Base-by-base conservation (phyloP, 2,329 filamentous ascomycete species). In the Colletotrichum salicis region DNA sequence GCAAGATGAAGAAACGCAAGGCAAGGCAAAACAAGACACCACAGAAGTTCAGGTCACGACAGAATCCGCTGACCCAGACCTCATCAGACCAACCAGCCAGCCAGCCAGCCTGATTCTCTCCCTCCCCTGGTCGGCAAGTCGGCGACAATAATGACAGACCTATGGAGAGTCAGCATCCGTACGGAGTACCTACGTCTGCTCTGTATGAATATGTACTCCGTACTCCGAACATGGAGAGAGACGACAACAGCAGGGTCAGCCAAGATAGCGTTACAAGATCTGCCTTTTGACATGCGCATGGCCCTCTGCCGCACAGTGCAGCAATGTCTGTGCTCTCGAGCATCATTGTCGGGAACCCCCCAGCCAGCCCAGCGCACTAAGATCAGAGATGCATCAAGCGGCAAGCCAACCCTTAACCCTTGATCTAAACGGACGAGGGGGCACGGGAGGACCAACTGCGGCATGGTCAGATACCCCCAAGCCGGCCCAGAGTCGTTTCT, bases 221-320 rank as follows among this genome's bases (percentile, higher is more conserved):
- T 29, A 29, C 27, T 29, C 27, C 27, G 27, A 29, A 29, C 41
- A 48, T 48, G 41, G 19, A 48, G 41, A 48, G 41, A 22, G 19
- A 22, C 41, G 19, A 48, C 41, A 48, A 22, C 19, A 48, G 19
- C 65, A 64, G 60, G 70, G 70, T 64, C 60, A 37, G 59, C 65
- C 69, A 63, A 64, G 19, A 67, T 72, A 72, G 70, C 67, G 70
- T 72, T 71, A 54, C 61, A 72, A 72, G 70, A 72, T 72, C 70
- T 66, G 51, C 67, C 62, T 24, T 70, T 69, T 72, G 70, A 72
- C 70, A 72, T 71, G 61, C 70, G 70, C 70, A 67, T 71, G 61
- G 67, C 61, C 67, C 67, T 72, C 70, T 70, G 58, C 70, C 66
- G 70, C 70, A 72, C 70, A 72, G 70, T 71, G 67, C 70, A 72